Base-by-base conservation (phyloP, 208 protist genomes). In the Leishmania amazonensis region DNA sequence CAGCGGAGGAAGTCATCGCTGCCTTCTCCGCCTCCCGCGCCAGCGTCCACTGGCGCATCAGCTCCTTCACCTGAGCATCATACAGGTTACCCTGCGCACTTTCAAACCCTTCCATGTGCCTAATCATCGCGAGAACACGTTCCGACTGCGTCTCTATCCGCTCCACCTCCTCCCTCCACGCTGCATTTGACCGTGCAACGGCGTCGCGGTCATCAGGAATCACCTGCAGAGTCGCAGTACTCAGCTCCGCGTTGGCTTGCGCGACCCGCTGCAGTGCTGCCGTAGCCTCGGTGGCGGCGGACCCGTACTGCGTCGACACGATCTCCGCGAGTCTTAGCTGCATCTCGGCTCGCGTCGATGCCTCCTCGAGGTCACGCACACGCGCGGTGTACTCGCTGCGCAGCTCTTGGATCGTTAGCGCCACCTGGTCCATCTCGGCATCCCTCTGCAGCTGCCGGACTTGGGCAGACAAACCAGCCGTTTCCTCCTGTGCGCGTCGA, bases 341-440 rank as follows among this genome's bases (percentile, higher is more conserved):
- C 57, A 81, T 72, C 70, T 89, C 87, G 1, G 89, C 80, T 13
- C 90, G 83, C 28, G 87, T 76, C 21, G 82, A 81, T 40, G 78
- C 81, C 17, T 49, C 81, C 71, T 88, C 76, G 35, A 96, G 49
- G 38, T 57, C 77, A 1, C 80, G 75, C 53, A 94, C 47, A 31
- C 83, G 88, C 1, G 78, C 60, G n/a, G 90, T 87, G 78, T 96
- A 96, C 71, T 89, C 81, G 57, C 51, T n/a, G 31, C 92, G 86
- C 19, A 97, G 78, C 40, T 91, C 85, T 47, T 79, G 70, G 13
- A 97, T 72, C 1, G 90, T 91, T 28, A 73, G 60, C 0, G 89
- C 91, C 21, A 97, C 86, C 78, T 92, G 78, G 73, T 96, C 93
- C 49, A 81, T 79, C 19, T 93, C 85, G 0, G 89, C 88, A 51